Base-by-base conservation (phyloP, 192 early-diverging fungal genomes). In the Spizellomyces sp. region DNA sequence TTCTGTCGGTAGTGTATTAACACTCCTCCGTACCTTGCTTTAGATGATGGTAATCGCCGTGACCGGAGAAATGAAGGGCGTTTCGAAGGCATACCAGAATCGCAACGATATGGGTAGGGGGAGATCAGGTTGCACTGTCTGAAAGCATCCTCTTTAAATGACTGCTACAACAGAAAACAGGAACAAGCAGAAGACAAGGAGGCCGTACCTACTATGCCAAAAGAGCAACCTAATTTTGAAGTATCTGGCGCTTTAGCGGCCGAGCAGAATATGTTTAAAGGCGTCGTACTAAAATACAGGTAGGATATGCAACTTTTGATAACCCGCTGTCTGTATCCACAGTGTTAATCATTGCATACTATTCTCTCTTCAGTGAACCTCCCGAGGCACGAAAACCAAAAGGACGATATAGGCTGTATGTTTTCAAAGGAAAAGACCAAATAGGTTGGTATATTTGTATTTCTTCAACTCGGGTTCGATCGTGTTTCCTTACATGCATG, bases 371-470 rank as follows among this genome's bases (percentile, higher is more conserved):
- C 64, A 90, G 86, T 60, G 96, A 99, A 75, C 96, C 96, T 0
- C 78, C 89, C 0, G 96, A 99, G 75, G 94, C 95, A 0, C 81
- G 92, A 27, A 90, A 88, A 59, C 93, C 95, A 7, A 83, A 65
- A 14, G 75, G 81, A 36, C 83, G 81, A 64, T 97, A 90, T 88
- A 85, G 95, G 59, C 77, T 99, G 19, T 96, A 96, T 74, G 92
- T 96, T 4, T 99, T 98, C 76, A 99, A 99, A 72, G 92, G 92
- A 48, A 87, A 90, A 55, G 88, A 95, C 52, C 89, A 95, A 75
- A 80, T 94, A 43, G 92, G 92, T 89, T 79, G 68, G 76, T 60
- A 12, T 8, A 10, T 6, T 17, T 75, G 9, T 12, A 54, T 19
- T 12, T 12, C 50, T n/a, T 19, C 50, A 54, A 54, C 14, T 36